Percentiles rank a stretch among this genome's conserved stretches.
phyloP scores from a whole-genome alignment of 768 basidiomycete species.

The Rhodotorula taiwanensis region DNA sequence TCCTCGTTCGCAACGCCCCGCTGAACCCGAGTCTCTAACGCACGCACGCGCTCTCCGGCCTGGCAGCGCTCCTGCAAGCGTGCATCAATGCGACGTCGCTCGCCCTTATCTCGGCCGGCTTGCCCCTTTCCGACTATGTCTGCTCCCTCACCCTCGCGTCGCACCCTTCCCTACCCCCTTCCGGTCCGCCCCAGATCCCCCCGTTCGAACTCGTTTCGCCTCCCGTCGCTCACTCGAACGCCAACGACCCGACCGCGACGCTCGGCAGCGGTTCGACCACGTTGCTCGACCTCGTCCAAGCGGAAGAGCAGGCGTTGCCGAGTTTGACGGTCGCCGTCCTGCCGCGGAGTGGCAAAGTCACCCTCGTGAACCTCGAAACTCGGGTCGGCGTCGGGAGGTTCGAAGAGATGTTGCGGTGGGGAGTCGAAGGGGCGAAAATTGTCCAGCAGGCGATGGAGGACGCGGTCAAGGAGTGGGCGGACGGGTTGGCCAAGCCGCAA shows the following conservation, averaged over 20 bases:
- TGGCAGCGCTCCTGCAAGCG: conserved; percentile 66
- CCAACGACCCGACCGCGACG: neutral
- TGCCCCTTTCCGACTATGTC: conserved; percentile 83
- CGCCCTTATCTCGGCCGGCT: conserved; percentile 80
- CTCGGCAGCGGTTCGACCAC: conserved; percentile 50
- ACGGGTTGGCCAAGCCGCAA: conserved; percentile 14
- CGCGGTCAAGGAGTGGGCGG: conserved; percentile 15
- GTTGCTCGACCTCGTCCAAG: conserved; percentile 74
- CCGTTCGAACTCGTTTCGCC: conserved; percentile 45
- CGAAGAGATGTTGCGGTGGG: conserved; percentile 75
- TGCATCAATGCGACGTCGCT: conserved; percentile 93
- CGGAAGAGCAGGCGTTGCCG: conserved; percentile 88
- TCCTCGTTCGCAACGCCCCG: no score
- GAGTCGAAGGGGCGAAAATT: conserved; percentile 66
- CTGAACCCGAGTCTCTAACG: no score
- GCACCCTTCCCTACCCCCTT: conserved; percentile 52
- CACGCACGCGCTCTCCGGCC: neutral
- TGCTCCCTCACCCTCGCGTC: conserved; percentile 84
- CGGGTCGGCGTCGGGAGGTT: conserved; percentile 87
- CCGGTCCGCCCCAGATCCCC: conserved; percentile 45
- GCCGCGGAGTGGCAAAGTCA: conserved; percentile 62
- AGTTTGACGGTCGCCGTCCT: conserved; percentile 80
- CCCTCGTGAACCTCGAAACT: conserved; percentile 87
- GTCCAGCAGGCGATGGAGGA: conserved; percentile 71
- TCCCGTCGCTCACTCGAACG: conserved; percentile 40